phyloP scores from a whole-genome alignment of 306 rosid species.

The Oemleria cerasiformis region DNA sequence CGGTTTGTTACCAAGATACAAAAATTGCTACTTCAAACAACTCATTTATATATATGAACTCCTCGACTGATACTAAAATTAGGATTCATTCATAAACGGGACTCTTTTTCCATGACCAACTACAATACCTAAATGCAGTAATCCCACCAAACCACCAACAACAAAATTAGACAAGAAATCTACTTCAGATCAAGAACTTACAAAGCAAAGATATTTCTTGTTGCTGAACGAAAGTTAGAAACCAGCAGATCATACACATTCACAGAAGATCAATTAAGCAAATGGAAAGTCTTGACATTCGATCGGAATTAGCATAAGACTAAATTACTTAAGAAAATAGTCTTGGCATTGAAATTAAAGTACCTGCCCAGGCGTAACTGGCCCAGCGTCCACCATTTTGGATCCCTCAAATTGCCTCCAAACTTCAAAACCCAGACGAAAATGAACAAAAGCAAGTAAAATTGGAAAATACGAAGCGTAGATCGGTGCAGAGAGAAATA shows the following conservation, averaged over 20 bases:
- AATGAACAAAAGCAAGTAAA: conserved; percentile 1
- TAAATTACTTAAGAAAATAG: background rate
- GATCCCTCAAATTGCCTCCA: conserved; percentile 37
- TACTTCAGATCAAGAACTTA: conserved; percentile 17
- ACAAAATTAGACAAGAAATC: background rate
- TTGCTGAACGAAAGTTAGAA: conserved; percentile 1
- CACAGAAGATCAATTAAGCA: conserved; percentile 12
- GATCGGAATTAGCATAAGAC: background rate
- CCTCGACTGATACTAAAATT: background rate
- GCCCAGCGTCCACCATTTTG: conserved; percentile 64
- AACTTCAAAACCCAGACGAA: conserved; percentile 33
- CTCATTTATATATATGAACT: background rate
- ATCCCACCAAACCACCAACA: background rate
- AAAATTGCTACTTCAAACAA: background rate
- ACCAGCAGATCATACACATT: conserved; percentile 7
- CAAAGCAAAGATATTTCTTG: background rate
- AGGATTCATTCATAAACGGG: background rate
- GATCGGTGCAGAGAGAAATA: conserved; percentile 28
- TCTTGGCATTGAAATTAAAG: background rate
- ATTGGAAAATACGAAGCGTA: conserved; percentile 30
- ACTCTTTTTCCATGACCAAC: background rate
- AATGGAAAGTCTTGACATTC: background rate
- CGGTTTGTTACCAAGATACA: background rate
- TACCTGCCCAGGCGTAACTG: conserved; percentile 84
- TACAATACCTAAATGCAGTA: background rate